These are phyloP conservation scores for Stenocarpella maydis DNA, from an alignment of 2,329 filamentous ascomycete species.

Conservation along the genomic window DNA sequence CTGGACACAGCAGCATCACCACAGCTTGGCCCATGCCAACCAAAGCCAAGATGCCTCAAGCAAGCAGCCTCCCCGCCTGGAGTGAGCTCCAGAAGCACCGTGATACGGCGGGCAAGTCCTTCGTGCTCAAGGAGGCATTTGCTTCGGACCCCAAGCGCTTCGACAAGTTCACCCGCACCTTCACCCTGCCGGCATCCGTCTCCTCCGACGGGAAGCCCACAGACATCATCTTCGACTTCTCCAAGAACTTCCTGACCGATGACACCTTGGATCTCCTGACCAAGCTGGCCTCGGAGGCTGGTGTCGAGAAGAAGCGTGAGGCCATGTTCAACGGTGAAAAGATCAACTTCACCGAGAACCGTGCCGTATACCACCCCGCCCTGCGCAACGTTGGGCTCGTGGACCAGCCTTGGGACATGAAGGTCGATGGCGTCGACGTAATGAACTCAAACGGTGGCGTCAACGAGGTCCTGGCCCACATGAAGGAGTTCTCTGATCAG, in stretches of 20 bases:
- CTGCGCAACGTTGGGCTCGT: conserved; percentile 79
- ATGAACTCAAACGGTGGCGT: conserved; percentile 89
- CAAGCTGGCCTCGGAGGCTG: conserved; percentile 90
- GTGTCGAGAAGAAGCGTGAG: conserved; percentile 92
- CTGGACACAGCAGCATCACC: conserved; percentile 2
- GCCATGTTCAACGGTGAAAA: conserved; percentile 97
- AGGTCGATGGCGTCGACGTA: conserved; percentile 92
- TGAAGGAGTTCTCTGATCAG: conserved; percentile 98
- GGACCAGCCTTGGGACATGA: conserved; percentile 71
- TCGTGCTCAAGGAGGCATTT: conserved; percentile 94
- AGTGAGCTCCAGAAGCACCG: conserved; percentile 90
- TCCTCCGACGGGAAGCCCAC: conserved; percentile 64
- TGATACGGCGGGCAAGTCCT: conserved; percentile 83
- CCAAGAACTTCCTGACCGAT: conserved; percentile 97
- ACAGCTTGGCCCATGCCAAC: too few relatives aligned
- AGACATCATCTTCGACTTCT: conserved; percentile 97
- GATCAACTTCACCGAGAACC: conserved; percentile 99
- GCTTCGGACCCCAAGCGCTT: conserved; percentile 88
- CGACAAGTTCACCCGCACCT: conserved; percentile 86
- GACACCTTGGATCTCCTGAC: conserved; percentile 88
- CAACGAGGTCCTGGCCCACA: conserved; percentile 90
- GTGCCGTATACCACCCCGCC: conserved; percentile 94
- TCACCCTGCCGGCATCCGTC: conserved; percentile 79
- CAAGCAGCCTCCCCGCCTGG: conserved; percentile 88
- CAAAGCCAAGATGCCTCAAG: conserved; percentile 72